Base-by-base conservation (phyloP, 83 land plant species). In the Picea mariana region DNA sequence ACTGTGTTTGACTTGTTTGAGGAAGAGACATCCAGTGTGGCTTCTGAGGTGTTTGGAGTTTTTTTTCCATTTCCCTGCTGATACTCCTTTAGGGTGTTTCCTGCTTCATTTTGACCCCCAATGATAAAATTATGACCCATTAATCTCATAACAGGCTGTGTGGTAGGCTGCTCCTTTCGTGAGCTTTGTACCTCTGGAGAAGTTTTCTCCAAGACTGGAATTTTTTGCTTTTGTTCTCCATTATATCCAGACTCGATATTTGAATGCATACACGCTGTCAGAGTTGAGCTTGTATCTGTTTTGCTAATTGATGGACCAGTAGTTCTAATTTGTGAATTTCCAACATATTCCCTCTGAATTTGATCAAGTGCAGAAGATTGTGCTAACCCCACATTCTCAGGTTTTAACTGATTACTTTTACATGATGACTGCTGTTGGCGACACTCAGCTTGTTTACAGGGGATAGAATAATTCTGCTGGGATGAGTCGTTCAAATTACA, bases 111-210 rank as follows among this genome's bases (percentile, higher is more conserved):
- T 75, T 75, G 59, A 44, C 13, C n/a, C 59, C 77, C 58, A 75
- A 75, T 21, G 11, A 6, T 75, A 21, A 75, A 42, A 42, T n/a
- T 75, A n/a, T 75, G 59, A 11, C 77, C 77, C 59, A 75, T 75
- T 3, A 75, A 47, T 11, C 77, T 75, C 77, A 75, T 75, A 7
- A 75, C 6, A 1, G 77, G 58, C 21, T 75, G 59, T 8, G 52
- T 0, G 20, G 59, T 42, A n/a, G 58, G 15, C 12, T 47, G 52
- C 11, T 9, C 49, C 58, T 20, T 75, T 12, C 77, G 47, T 73
- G 7, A 20, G 77, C 44, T 71, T 2, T 71, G 23, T 21, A 44
- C 27, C 3, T 13, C 59, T n/a, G 24, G 26, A 73, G 1, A 71
- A 71, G 0, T 8, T 71, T 71, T 6, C n/a, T 47, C 26, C 58